Evolutionary conservation across 257 asterid species (phyloP).

Genomic region (Plectranthus barbatus): DNA sequence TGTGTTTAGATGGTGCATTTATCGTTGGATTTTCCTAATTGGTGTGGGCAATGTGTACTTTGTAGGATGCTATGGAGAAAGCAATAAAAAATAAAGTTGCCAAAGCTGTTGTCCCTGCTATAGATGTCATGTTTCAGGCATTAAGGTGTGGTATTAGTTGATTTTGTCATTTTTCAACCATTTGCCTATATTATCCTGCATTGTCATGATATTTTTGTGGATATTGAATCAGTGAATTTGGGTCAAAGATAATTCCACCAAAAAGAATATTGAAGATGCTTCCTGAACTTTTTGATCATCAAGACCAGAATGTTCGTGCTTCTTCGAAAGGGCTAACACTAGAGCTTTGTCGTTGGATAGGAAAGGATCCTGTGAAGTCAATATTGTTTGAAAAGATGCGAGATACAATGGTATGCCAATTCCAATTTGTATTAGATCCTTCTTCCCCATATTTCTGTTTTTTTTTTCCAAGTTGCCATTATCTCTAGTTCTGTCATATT

Average conservation of each 20-base stretch:
- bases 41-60: slow-evolving; percentile 6
- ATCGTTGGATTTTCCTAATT: neutral
- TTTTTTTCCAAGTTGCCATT: neutral
- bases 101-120: slow-evolving; percentile 97
- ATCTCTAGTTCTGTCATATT: slow-evolving; percentile 12
- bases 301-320: slow-evolving; percentile 99
- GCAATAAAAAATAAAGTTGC: slow-evolving; percentile 96
- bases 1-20: slow-evolving; percentile 2
- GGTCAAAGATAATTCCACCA: slow-evolving; percentile 87
- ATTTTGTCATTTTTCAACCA: neutral
- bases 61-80: slow-evolving; percentile 98
- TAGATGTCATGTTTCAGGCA: slow-evolving; percentile 99
- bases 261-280: slow-evolving; percentile 98
- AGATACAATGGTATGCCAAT: slow-evolving; percentile 81
- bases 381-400: slow-evolving; percentile 97
- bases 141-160: slow-evolving; percentile 52
- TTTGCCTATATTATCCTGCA: slow-evolving; percentile 4
- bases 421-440: neutral
- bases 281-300: slow-evolving; percentile 98
- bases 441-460: neutral
- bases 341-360: slow-evolving; percentile 99
- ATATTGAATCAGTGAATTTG: slow-evolving; percentile 75
- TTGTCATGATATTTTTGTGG: slow-evolving; percentile 22
- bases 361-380: slow-evolving; percentile 94
- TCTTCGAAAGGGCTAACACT: slow-evolving; percentile 93